Base-by-base conservation (phyloP, 176 grass and related monocot species). In the Avena atlantica region DNA sequence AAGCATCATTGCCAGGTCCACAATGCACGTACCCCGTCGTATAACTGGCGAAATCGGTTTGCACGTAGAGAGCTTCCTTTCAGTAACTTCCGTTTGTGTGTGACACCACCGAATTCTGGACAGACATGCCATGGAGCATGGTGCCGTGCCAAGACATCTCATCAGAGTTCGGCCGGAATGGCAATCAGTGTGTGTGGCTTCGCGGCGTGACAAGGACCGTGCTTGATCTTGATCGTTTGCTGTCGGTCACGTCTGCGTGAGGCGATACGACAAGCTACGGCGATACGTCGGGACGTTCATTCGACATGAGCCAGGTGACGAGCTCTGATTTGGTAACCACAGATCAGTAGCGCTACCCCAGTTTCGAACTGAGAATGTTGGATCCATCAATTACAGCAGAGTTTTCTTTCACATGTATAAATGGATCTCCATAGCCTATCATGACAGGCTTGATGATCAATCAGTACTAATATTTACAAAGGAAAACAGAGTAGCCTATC, bases 181-280 rank as follows among this genome's bases (percentile, higher is more conserved):
- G 4, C 49, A 60, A 86, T 49, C 88, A 37, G 85, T 16, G 3
- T 31, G 85, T 44, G 79, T 44, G 79, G 67, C 27, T 31, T 66
- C 36, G 67, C 67, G 2, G 27, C 16, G 19, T 87, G 89, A 84
- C 81, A 80, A 13, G 13, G 74, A 80, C 49, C 2, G 65, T 17
- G 65, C 34, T 1, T 51, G n/a, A 31, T 59, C 79, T 49, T 76
- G 78, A 86, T 70, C 72, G 50, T 72, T 34, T 50, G 58, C 56
- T 36, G 67, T 62, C 66, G 49, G 75, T 40, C 23, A 11, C 14
- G 49, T 67, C 40, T 20, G 74, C 67, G 42, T 7, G 48, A 42
- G 16, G 55, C 15, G 24, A 65, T 56, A 23, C 74, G 74, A 65
- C 71, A 85, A 63, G 24, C 60, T 66, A 16, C 20, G 13, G 13